A percentile compares a stretch with the other conserved stretches of the same genome.
These are phyloP conservation scores for Fusarium luffae DNA, from an alignment of 2,329 filamentous ascomycete genomes.

Conservation along the genomic window DNA sequence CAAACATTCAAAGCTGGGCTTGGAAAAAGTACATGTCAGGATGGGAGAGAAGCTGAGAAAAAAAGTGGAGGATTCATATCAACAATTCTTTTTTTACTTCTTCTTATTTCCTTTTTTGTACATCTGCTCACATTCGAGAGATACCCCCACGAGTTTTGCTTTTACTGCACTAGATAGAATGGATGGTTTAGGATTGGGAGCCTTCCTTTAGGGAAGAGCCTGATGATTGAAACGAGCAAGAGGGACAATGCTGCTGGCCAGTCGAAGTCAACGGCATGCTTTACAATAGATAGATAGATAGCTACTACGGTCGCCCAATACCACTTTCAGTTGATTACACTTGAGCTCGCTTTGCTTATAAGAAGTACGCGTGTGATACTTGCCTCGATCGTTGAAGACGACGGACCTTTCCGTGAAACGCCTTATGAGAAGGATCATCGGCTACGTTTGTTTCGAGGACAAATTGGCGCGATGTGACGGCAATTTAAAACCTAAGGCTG, in stretches of 20 bases:
- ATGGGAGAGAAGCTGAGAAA: conserved; percentile 8
- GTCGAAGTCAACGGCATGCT: conserved; percentile 40
- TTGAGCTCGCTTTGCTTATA: background rate
- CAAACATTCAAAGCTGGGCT: conserved; percentile 18
- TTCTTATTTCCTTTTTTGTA: conserved; percentile 29
- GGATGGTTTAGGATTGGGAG: conserved; percentile 41
- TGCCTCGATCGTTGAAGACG: background rate
- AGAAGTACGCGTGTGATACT: background rate
- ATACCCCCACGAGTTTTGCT: conserved; percentile 44
- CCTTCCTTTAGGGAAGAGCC: conserved; percentile 32
- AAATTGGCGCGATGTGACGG: conserved; percentile 35
- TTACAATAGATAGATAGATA: conserved; percentile 46
- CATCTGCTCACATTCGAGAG: conserved; percentile 45
- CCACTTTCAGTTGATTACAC: conserved; percentile 28
- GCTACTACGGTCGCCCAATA: conserved; percentile 42
- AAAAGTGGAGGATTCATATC: conserved; percentile 16
- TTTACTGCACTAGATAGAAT: conserved; percentile 44
- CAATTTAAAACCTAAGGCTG: conserved; percentile 36
- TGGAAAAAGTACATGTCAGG: conserved; percentile 25
- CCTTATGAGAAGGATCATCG: conserved; percentile 30
- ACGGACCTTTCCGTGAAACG: conserved; percentile 31
- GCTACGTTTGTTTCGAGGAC: conserved; percentile 40
- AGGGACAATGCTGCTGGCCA: conserved; percentile 47
- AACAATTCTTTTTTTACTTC: conserved; percentile 13
- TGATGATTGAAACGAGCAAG: conserved; percentile 47